These are phyloP conservation scores for Meredithiella fracta DNA, from an alignment of 2,329 filamentous ascomycete species.

Conservation along the genomic window DNA sequence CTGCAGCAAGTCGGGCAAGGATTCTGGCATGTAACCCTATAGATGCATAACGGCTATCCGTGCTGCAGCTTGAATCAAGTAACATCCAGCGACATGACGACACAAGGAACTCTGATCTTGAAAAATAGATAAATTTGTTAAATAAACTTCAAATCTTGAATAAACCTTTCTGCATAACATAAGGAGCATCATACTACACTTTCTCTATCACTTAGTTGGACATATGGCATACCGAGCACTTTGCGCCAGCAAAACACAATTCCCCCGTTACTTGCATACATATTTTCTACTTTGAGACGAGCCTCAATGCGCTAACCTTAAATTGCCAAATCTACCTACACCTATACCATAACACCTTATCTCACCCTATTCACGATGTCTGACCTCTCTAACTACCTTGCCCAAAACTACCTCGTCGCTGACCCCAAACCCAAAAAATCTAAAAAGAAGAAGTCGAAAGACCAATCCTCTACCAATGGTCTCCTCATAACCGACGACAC, in stretches of 20 bases:
- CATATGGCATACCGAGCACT: too few species aligned
- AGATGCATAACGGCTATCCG: not conserved
- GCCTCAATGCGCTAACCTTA: not conserved
- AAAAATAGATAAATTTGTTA: too few species aligned
- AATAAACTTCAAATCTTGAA: too few species aligned
- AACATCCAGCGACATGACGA: not conserved
- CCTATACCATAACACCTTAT: not conserved
- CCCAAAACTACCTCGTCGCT: conserved; percentile 67
- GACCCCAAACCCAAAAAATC: conserved; percentile 46
- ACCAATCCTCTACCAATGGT: conserved; percentile 28
- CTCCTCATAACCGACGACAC: conserved; percentile 51
- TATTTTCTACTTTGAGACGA: not conserved
- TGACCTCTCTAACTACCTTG: conserved; percentile 71
- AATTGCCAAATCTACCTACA: not conserved
- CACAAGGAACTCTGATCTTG: not conserved
- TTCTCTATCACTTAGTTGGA: too few species aligned
- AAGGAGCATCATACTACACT: too few species aligned
- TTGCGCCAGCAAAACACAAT: too few species aligned
- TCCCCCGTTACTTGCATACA: not conserved
- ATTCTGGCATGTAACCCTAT: conserved; percentile 4
- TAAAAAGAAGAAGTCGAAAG: conserved; percentile 39
- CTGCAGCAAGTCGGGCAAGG: not conserved
- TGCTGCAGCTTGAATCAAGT: not conserved
- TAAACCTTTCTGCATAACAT: too few species aligned
- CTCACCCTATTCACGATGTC: conserved; percentile 7